Evolutionary conservation across 176 grass and related monocot genomes (phyloP).

Genomic region (Phoenix roebelenii): DNA sequence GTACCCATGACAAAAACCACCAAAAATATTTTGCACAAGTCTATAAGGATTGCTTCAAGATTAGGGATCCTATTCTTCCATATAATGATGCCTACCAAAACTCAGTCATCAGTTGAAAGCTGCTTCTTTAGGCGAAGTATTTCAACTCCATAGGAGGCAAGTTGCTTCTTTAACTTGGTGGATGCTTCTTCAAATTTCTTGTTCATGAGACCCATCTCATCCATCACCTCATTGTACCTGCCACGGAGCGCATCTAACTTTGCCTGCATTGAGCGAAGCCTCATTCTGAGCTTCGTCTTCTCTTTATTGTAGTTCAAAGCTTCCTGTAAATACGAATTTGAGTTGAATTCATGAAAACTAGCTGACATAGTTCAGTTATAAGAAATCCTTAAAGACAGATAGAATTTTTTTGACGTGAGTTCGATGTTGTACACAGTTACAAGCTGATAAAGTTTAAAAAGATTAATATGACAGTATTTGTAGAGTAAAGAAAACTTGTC

Average conservation of each 20-base stretch:
- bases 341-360: too few relatives aligned
- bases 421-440: too few relatives aligned
- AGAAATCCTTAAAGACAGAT: too few relatives aligned
- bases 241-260: conserved; percentile 46
- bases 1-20: too few relatives aligned
- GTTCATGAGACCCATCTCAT: conserved; percentile 52
- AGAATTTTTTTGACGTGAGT: too few relatives aligned
- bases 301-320: conserved; percentile 42
- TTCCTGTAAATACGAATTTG: conserved; percentile 34
- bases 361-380: too few relatives aligned
- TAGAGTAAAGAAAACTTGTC: too few relatives aligned
- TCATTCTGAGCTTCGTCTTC: conserved; percentile 38
- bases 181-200: conserved; percentile 51
- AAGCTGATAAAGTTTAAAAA: too few relatives aligned
- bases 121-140: conserved; percentile 61
- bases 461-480: too few relatives aligned
- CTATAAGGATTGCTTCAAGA: too few relatives aligned
- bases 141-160: conserved; percentile 34
- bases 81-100: neutral
- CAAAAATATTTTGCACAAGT: too few relatives aligned
- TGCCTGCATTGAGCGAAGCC: conserved; percentile 27
- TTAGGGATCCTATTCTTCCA: too few relatives aligned
- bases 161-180: conserved; percentile 52
- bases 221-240: conserved; percentile 28
- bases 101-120: conserved; percentile 15